Conservation (phyloP, 305 asterid genomes). For the Ilex paraguariensis region DNA sequence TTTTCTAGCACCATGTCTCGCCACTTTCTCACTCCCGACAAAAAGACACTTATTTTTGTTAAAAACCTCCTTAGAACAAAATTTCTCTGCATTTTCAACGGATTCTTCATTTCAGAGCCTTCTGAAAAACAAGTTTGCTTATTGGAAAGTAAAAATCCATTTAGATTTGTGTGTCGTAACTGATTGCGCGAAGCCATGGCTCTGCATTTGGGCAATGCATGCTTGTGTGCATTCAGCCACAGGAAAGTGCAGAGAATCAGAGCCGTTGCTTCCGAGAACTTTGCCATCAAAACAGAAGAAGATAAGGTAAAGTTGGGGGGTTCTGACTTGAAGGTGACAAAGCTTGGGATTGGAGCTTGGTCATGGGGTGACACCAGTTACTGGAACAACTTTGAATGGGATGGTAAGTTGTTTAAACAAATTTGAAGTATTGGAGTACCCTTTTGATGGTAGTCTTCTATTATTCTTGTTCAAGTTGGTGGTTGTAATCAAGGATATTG, state of each 20-base stretch:
- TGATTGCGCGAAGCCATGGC: slow-evolving; percentile 34
- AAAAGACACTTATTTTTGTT: too few species aligned
- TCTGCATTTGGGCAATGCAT: slow-evolving; percentile 48
- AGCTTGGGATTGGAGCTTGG: slow-evolving; percentile 95
- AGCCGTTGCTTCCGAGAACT: slow-evolving; percentile 36
- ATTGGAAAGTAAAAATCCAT: background rate
- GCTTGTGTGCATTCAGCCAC: slow-evolving; percentile 46
- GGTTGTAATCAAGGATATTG: too few species aligned
- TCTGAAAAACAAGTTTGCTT: too few species aligned
- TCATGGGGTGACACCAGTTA: slow-evolving; percentile 96
- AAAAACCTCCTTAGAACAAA: too few species aligned
- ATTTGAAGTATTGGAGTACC: background rate
- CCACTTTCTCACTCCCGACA: too few species aligned
- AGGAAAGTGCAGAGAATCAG: slow-evolving; percentile 33
- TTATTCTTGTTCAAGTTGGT: too few species aligned
- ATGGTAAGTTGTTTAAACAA: slow-evolving; percentile 34
- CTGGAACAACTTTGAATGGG: slow-evolving; percentile 94
- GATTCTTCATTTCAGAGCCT: too few species aligned
- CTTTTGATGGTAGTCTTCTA: background rate
- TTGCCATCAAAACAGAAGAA: slow-evolving; percentile 36
- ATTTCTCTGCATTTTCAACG: too few species aligned
- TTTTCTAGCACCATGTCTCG: too few species aligned
- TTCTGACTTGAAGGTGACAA: slow-evolving; percentile 71
- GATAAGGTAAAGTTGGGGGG: slow-evolving; percentile 67
- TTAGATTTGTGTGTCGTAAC: background rate